Evolutionary conservation across 176 grass and related monocot genomes (phyloP).

Genomic region (Typha latifolia): DNA sequence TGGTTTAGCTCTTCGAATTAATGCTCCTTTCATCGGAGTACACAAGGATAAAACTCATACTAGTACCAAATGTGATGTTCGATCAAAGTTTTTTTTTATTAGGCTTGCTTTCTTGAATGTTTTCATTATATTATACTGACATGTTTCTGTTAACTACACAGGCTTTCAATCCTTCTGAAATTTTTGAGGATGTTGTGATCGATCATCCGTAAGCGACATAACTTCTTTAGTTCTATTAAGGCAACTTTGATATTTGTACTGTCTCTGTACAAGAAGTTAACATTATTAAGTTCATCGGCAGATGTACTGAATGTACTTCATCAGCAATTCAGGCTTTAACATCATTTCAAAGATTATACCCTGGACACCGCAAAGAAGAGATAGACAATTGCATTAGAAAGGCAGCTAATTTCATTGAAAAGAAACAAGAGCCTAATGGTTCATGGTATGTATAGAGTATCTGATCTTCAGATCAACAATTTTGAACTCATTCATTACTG

Average conservation of each 20-base stretch:
- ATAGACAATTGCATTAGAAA: constrained; percentile 12
- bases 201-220: constrained; percentile 55
- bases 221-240: not conserved
- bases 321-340: constrained; percentile 48
- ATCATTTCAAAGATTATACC: constrained; percentile 41
- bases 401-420: constrained; percentile 41
- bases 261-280: not conserved
- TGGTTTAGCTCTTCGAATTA: too few species aligned
- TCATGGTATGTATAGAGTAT: constrained; percentile 40
- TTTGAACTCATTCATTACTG: too few species aligned
- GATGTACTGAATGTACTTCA: constrained; percentile 68
- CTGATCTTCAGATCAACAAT: too few species aligned
- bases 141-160: constrained; percentile 19
- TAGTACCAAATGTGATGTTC: too few species aligned
- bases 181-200: constrained; percentile 52
- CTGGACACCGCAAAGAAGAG: constrained; percentile 20
- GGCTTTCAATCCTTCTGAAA: constrained; percentile 68
- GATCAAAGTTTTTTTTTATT: too few species aligned
- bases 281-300: constrained; percentile 11
- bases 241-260: too few species aligned
- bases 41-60: too few species aligned
- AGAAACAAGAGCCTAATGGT: constrained; percentile 55
- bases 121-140: not conserved
- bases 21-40: too few species aligned
- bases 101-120: too few species aligned